Evolutionary conservation across 1,284 basidiomycete species (phyloP).

Genomic region (Microbotryum scabiosae): DNA sequence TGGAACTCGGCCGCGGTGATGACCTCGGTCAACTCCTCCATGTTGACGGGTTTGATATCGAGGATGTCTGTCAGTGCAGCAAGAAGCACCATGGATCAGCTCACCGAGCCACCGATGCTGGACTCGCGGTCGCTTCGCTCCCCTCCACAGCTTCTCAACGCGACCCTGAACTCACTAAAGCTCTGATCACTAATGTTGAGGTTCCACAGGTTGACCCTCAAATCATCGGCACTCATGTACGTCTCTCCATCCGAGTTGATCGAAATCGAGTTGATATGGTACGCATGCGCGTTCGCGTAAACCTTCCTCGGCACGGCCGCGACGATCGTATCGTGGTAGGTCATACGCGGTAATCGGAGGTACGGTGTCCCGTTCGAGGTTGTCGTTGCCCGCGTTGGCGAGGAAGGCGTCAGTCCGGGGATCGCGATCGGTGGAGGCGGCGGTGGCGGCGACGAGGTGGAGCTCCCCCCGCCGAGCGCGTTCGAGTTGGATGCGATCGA

Average conservation of each 20-base stretch:
- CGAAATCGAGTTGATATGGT: slow-evolving; percentile 99
- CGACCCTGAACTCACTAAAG: slow-evolving; percentile 66
- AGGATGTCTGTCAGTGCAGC: slow-evolving; percentile 69
- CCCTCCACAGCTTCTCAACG: too few relatives aligned
- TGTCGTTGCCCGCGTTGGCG: slow-evolving; percentile 15
- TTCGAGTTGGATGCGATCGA: slow-evolving; percentile 25
- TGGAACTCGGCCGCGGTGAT: slow-evolving; percentile 99
- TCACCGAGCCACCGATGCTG: neutral
- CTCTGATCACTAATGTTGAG: slow-evolving; percentile 97
- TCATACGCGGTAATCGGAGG: slow-evolving; percentile 78
- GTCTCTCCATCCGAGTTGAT: slow-evolving; percentile 99
- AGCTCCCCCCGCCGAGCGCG: slow-evolving; percentile 13
- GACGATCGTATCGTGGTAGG: slow-evolving; percentile 93
- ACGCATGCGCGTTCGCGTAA: slow-evolving; percentile 98
- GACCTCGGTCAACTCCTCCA: slow-evolving; percentile 99
- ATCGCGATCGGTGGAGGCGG: slow-evolving; percentile 3
- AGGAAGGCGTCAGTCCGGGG: slow-evolving; percentile 20
- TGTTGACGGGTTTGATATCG: slow-evolving; percentile 99
- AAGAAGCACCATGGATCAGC: neutral
- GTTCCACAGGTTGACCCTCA: slow-evolving; percentile 97
- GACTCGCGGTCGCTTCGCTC: neutral
- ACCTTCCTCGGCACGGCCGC: slow-evolving; percentile 98
- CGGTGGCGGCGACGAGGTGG: slow-evolving; percentile 18
- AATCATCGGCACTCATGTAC: slow-evolving; percentile 95
- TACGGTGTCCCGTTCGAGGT: slow-evolving; percentile 38